Evolutionary conservation across 768 basidiomycete species (phyloP).

Genomic region (Rubroboletus pulcherrimus): DNA sequence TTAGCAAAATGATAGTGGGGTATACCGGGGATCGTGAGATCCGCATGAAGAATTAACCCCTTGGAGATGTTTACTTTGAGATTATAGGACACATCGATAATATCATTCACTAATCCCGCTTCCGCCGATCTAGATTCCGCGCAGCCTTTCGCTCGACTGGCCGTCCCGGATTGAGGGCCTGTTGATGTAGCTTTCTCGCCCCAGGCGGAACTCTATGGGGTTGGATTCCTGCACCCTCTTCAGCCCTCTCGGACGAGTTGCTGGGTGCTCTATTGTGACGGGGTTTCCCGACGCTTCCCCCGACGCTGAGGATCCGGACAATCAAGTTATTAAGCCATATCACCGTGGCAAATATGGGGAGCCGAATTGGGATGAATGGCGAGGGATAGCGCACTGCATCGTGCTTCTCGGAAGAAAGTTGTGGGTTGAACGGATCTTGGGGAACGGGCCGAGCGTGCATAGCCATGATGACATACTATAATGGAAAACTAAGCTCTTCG

Average conservation of each 20-base stretch:
- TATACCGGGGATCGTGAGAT: constrained; percentile 13
- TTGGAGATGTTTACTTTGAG: constrained; percentile 1
- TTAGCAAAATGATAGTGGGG: constrained; percentile 8
- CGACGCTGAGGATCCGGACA: constrained; percentile 58
- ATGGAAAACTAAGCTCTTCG: constrained; percentile 3
- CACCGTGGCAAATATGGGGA: constrained; percentile 72
- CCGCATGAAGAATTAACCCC: constrained; percentile 14
- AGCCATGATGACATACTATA: constrained; percentile 80
- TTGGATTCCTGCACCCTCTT: constrained; percentile 51
- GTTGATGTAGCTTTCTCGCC: constrained; percentile 11
- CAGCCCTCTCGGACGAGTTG: constrained; percentile 55
- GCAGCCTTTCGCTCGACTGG: constrained; percentile 12
- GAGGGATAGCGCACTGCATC: constrained; percentile 61
- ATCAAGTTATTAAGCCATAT: constrained; percentile 72
- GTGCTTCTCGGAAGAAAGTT: constrained; percentile 31
- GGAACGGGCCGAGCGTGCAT: constrained; percentile 75
- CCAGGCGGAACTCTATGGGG: constrained; percentile 14
- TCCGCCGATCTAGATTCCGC: constrained; percentile 40
- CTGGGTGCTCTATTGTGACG: constrained; percentile 34
- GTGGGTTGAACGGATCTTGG: constrained; percentile 68
- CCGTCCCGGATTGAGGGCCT: background rate
- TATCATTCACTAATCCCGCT: constrained; percentile 39
- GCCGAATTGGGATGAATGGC: constrained; percentile 73
- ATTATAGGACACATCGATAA: constrained; percentile 4
- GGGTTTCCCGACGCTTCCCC: constrained; percentile 31